phyloP scores from a whole-genome alignment of 306 rosid species.

The Oemleria cerasiformis region DNA sequence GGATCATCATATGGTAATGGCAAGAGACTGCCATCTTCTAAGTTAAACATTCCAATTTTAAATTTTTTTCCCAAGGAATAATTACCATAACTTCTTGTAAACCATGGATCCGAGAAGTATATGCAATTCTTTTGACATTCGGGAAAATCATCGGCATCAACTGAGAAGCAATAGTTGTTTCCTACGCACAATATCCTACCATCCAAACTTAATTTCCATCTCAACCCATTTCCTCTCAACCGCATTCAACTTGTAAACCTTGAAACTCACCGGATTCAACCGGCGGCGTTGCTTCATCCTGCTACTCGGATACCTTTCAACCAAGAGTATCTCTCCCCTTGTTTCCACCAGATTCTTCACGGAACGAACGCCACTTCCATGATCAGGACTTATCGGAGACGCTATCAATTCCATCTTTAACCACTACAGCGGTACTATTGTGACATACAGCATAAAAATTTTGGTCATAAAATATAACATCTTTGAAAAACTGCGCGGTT shows the following conservation, averaged over 20 bases:
- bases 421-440: not conserved
- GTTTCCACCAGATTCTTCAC: not conserved
- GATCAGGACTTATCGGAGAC: not conserved
- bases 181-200: conserved; percentile 26
- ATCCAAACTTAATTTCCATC: conserved; percentile 31
- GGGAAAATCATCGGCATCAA: conserved; percentile 26
- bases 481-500: not conserved
- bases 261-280: not conserved
- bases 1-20: not conserved
- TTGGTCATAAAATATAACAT: not conserved
- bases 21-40: not conserved
- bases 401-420: not conserved
- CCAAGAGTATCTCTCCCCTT: not conserved
- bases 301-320: not conserved
- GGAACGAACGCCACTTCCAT: not conserved
- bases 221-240: not conserved
- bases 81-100: not conserved
- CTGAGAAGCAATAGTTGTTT: conserved; percentile 21
- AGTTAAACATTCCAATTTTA: conserved; percentile 14
- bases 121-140: conserved; percentile 33
- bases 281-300: not conserved
- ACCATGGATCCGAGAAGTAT: not conserved
- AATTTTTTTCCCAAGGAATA: not conserved
- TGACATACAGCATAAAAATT: not conserved
- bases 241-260: not conserved